Evolutionary conservation across 371 early-diverging fungal species (phyloP).

Genomic region (Haplosporangium sp.): DNA sequence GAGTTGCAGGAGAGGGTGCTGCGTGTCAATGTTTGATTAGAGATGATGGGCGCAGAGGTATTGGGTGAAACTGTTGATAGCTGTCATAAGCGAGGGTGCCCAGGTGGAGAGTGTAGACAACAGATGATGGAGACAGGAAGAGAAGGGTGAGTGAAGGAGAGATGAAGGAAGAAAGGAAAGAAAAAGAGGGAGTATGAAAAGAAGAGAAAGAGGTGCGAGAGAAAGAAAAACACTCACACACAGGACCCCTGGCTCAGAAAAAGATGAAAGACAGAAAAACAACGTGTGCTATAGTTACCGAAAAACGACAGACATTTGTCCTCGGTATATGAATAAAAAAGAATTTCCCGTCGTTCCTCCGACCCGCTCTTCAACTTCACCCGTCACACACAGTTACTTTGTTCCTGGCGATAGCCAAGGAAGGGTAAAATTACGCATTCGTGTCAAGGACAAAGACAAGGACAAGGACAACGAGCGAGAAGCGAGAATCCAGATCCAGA

Average conservation of each 20-base stretch:
- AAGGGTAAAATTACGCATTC: background rate
- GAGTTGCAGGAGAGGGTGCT: too few relatives aligned
- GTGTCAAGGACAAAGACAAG: background rate
- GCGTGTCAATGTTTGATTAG: too few relatives aligned
- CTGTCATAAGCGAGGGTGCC: background rate
- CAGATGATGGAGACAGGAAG: background rate
- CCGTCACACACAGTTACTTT: background rate
- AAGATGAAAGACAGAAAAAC: background rate
- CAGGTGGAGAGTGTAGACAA: background rate
- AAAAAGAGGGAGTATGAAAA: background rate
- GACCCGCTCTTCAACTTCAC: background rate
- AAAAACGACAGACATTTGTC: background rate
- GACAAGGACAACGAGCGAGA: background rate
- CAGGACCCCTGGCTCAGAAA: background rate
- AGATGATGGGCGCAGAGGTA: too few relatives aligned
- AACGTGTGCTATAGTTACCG: background rate
- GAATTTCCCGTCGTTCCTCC: constrained; percentile 35
- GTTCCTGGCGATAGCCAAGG: background rate
- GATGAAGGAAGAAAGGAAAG: background rate
- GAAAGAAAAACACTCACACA: background rate
- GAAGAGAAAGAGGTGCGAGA: background rate
- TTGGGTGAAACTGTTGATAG: too few relatives aligned
- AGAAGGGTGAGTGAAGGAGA: background rate
- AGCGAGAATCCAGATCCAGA: background rate
- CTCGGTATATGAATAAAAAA: constrained; percentile 30